Percentiles rank a stretch among this genome's conserved stretches.
Evolutionary conservation across 1,284 basidiomycete genomes (phyloP).

Genomic region (Neolentinus lepideus): DNA sequence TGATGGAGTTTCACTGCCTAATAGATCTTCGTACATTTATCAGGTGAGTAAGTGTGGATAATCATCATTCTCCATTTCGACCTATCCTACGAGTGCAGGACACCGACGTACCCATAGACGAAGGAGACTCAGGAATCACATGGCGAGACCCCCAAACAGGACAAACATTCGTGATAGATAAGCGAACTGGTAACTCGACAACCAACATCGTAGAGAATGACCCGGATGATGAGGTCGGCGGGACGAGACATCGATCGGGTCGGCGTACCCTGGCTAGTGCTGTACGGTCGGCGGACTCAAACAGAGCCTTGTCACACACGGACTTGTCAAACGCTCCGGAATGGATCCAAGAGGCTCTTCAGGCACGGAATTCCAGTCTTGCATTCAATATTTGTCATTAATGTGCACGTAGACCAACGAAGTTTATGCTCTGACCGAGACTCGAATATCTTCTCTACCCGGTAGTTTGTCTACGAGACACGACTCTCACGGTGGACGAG

Average conservation of each 20-base stretch:
- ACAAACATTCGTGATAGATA: conserved; percentile 64
- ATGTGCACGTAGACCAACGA: conserved; percentile 36
- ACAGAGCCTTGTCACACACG: background rate
- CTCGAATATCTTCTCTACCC: conserved; percentile 35
- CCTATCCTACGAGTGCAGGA: background rate
- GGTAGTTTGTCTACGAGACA: conserved; percentile 11
- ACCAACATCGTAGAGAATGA: conserved; percentile 8
- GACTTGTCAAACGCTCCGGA: conserved; percentile 24
- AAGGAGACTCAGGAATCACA: conserved; percentile 21
- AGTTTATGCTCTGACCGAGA: conserved; percentile 37
- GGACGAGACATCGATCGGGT: background rate
- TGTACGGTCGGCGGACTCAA: background rate
- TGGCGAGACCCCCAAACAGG: conserved; percentile 64
- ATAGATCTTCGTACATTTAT: too few species aligned
- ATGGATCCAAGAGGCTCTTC: conserved; percentile 46
- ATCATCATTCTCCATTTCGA: background rate
- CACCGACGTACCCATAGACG: background rate
- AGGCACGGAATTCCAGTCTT: conserved; percentile 24
- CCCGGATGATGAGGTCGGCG: conserved; percentile 3
- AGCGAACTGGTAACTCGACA: conserved; percentile 54
- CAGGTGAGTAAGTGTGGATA: too few species aligned
- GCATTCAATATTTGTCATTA: background rate
- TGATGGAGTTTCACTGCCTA: too few species aligned
- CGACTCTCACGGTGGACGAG: conserved; percentile 2
- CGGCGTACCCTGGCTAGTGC: conserved; percentile 13